These are phyloP conservation scores for Solanum hybrid DNA, from an alignment of 305 asterid species.

Conservation along the genomic window DNA sequence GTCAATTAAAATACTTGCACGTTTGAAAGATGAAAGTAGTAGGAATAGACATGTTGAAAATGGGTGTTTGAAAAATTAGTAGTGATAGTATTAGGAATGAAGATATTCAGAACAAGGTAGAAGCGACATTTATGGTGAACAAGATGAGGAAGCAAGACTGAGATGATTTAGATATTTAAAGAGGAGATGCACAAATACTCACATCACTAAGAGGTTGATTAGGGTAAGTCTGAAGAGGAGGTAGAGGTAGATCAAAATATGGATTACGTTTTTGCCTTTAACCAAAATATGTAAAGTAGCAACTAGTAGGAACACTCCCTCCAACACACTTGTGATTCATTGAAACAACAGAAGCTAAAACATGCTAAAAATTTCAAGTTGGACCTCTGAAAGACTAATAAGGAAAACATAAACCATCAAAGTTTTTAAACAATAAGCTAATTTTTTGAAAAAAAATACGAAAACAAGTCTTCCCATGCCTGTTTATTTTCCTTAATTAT, in stretches of 20 bases:
- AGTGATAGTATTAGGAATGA: neutral
- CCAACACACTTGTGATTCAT: neutral
- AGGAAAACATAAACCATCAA: neutral
- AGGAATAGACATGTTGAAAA: no score
- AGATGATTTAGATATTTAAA: neutral
- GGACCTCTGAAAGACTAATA: neutral
- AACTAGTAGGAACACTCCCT: neutral
- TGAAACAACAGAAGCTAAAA: neutral
- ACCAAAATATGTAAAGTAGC: neutral
- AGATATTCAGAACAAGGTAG: neutral
- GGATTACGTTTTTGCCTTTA: neutral
- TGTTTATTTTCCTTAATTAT: neutral
- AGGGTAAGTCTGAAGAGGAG: no score
- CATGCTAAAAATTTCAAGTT: neutral
- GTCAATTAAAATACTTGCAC: no score
- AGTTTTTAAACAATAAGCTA: neutral
- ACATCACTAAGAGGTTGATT: neutral
- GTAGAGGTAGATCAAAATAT: neutral
- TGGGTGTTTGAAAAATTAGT: no score
- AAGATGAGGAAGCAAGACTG: neutral
- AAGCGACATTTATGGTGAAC: neutral
- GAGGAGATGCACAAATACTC: neutral
- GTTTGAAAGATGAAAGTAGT: no score
- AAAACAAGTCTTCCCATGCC: neutral
- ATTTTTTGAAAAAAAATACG: neutral